Percentiles rank a stretch among this genome's conserved stretches.
phyloP scores from a whole-genome alignment of 768 basidiomycete species.

The Phanerodontia chrysosporium region DNA sequence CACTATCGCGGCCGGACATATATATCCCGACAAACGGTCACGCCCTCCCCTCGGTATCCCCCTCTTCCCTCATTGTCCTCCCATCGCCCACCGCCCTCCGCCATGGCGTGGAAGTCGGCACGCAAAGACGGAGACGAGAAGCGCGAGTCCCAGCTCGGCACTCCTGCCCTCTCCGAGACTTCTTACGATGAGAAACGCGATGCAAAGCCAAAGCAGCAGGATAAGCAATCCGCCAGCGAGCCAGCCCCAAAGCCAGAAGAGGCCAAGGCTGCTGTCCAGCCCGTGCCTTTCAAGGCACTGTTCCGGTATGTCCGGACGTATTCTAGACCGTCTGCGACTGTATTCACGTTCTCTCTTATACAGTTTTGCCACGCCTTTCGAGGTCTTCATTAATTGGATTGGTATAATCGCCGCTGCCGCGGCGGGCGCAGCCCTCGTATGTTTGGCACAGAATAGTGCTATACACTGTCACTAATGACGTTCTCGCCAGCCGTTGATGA shows the following conservation, averaged over 20 bases:
- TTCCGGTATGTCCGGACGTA: background rate
- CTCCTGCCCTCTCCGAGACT: background rate
- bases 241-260: background rate
- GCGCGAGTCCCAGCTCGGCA: background rate
- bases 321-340: too few species aligned
- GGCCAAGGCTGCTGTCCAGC: background rate
- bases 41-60: background rate
- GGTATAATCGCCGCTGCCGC: conserved; percentile 69
- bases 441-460: conserved; percentile 9
- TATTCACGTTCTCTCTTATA: conserved; percentile 11
- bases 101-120: background rate
- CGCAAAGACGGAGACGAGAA: background rate
- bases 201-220: background rate
- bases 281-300: background rate
- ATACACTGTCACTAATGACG: background rate
- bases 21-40: background rate
- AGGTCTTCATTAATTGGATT: conserved; percentile 61
- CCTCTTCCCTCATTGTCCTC: background rate
- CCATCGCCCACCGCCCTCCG: background rate
- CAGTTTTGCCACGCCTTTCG: conserved; percentile 72
- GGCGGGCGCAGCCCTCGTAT: conserved; percentile 78
- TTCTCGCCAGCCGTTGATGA: conserved; percentile 60
- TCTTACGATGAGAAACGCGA: conserved; percentile 5
- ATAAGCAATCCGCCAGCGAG: background rate
- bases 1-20: background rate